Evolutionary conservation across 257 asterid species (phyloP).

Genomic region (Plantago major): DNA sequence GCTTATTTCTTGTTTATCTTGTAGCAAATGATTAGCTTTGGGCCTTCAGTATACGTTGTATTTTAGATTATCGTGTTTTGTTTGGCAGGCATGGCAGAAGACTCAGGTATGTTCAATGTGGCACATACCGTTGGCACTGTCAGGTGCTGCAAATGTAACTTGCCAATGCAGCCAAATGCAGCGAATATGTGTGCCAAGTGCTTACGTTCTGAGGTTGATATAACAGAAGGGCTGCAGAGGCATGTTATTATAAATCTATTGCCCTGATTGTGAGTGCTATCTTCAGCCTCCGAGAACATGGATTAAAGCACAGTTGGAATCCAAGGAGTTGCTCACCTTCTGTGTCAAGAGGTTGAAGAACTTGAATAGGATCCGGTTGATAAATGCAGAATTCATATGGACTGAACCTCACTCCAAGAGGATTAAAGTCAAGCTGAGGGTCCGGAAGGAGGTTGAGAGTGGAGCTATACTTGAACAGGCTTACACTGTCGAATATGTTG

Average conservation of each 20-base stretch:
- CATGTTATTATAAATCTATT: background rate
- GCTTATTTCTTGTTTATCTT: too few relatives aligned
- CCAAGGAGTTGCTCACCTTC: conserved; percentile 13
- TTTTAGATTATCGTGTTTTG: too few relatives aligned
- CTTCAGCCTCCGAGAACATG: conserved; percentile 17
- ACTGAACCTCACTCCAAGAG: conserved; percentile 18
- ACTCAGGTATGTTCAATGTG: background rate
- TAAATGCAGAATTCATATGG: background rate
- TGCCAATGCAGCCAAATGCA: background rate
- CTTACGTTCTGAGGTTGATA: background rate
- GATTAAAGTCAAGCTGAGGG: conserved; percentile 18
- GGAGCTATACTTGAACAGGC: conserved; percentile 21
- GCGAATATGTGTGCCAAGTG: background rate
- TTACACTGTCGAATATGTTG: conserved; percentile 20
- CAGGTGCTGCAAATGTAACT: background rate
- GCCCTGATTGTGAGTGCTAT: conserved; percentile 16
- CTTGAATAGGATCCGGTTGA: background rate
- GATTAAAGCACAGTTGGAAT: conserved; percentile 19
- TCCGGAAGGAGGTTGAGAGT: conserved; percentile 19
- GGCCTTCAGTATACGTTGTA: too few relatives aligned
- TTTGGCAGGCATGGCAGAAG: too few relatives aligned
- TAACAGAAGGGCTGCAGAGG: background rate
- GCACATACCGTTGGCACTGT: background rate
- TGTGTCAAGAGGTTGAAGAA: conserved; percentile 1
- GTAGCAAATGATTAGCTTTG: too few relatives aligned